Base-by-base conservation (phyloP, 176 grass and related monocot genomes). In the Tillandsia fasciculata region DNA sequence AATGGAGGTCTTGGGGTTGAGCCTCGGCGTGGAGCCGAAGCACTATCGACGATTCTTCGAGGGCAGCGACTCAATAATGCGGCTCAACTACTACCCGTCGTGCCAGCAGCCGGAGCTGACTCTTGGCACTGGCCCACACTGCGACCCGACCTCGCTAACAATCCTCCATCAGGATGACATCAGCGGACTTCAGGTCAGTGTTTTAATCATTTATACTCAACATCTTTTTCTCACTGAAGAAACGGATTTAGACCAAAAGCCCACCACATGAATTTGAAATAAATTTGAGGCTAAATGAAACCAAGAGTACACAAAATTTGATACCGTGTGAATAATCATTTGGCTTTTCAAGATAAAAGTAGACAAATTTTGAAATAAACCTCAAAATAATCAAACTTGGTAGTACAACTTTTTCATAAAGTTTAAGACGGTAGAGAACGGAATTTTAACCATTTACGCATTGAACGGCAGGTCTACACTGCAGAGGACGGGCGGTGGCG, bases 91-190 rank as follows among this genome's bases (percentile, higher is more conserved):
- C 82, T 99, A 99, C 80, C 95, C 95, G 33, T 80, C 84, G 6
- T 99, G 95, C 83, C 95, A 90, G 84, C 75, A 79, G 0, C 95
- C 95, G 2, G 70, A 69, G 10, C 72, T 90, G 20, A 90, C 90
- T 13, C 87, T 94, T 0, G 95, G 95, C 26, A 94, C 90, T 0
- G 90, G 90, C 0, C 90, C 90, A 63, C 95, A 99, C 68, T 94
- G 90, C 72, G 95, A 99, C 74, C 95, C 95, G 17, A 94, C 90
- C 6, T 87, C 86, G 1, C 90, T 99, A 2, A 99, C 95, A 80
- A 93, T 99, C 85, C 87, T 99, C 64, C 84, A 94, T 84, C 90
- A 99, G 83, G 95, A 99, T 79, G 51, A 94, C 65, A 90, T 99
- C 9, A 80, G 73, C 0, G 95, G 95, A 0, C 87, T 99, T 2